Conservation (phyloP, 345 rosid genomes). For the Cardiospermum halicacabum region DNA sequence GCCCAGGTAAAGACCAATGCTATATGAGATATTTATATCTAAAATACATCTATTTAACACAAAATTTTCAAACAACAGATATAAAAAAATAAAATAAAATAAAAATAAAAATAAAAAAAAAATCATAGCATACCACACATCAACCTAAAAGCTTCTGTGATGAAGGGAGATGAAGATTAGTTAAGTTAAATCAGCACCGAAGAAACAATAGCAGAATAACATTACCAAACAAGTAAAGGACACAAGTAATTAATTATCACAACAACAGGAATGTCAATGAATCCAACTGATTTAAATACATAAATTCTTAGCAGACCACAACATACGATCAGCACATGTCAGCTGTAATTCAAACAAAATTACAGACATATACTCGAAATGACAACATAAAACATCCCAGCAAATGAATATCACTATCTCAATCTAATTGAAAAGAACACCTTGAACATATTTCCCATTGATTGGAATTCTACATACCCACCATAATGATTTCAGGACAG, state of each 20-base stretch:
- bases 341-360: neutral
- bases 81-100: neutral
- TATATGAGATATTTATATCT: neutral
- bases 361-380: neutral
- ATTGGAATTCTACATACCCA: neutral
- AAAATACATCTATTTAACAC: neutral
- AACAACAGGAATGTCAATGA: neutral
- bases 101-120: neutral
- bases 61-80: neutral
- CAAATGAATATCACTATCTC: neutral
- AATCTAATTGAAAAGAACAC: neutral
- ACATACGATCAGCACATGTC: neutral
- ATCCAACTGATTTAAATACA: neutral
- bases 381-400: neutral
- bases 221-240: neutral
- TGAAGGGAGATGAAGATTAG: too few relatives aligned
- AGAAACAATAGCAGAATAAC: neutral
- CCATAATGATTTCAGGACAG: neutral
- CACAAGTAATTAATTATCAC: neutral
- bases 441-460: neutral
- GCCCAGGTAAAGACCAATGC: neutral
- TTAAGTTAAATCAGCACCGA: neutral
- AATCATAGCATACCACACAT: neutral
- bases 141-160: too few relatives aligned
- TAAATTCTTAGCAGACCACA: neutral